Evolutionary conservation across 2,329 filamentous ascomycete genomes (phyloP).

Genomic region (Simplicillium sp.): DNA sequence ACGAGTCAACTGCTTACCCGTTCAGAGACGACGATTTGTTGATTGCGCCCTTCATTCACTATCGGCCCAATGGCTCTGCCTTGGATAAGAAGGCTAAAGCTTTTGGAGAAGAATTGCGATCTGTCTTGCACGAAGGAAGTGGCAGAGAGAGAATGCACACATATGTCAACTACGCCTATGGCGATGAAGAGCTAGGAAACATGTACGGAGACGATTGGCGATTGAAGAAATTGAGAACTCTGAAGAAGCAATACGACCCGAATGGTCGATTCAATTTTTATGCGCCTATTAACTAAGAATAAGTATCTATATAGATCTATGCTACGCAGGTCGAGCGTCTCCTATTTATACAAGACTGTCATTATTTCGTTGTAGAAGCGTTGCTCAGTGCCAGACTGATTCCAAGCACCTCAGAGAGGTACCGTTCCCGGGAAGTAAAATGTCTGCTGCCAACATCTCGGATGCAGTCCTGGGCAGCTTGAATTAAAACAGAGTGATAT

Average conservation of each 20-base stretch:
- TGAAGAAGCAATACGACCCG: constrained; percentile 42
- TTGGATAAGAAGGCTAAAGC: constrained; percentile 21
- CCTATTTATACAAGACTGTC: too few species aligned
- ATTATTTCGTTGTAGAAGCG: too few species aligned
- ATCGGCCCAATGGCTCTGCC: constrained; percentile 18
- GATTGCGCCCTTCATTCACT: constrained; percentile 25
- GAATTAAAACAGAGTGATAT: constrained; percentile 2
- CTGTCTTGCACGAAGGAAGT: constrained; percentile 23
- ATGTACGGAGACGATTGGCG: constrained; percentile 44
- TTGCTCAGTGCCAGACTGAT: too few species aligned
- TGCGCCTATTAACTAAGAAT: constrained; percentile 23
- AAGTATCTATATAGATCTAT: too few species aligned
- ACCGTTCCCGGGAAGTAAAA: not conserved
- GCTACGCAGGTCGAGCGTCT: too few species aligned
- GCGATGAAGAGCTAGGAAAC: constrained; percentile 28
- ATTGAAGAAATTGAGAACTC: constrained; percentile 27
- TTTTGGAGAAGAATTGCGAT: constrained; percentile 26
- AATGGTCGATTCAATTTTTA: constrained; percentile 30
- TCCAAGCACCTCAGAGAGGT: too few species aligned
- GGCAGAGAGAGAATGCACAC: constrained; percentile 21
- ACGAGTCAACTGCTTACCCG: constrained; percentile 31
- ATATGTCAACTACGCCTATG: constrained; percentile 44
- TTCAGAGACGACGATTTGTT: constrained; percentile 35
- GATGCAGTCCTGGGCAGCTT: constrained; percentile 2
- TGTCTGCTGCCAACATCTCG: constrained; percentile 1